Evolutionary conservation across 2,329 filamentous ascomycete genomes (phyloP).

Genomic region (Zasmidium angulare): DNA sequence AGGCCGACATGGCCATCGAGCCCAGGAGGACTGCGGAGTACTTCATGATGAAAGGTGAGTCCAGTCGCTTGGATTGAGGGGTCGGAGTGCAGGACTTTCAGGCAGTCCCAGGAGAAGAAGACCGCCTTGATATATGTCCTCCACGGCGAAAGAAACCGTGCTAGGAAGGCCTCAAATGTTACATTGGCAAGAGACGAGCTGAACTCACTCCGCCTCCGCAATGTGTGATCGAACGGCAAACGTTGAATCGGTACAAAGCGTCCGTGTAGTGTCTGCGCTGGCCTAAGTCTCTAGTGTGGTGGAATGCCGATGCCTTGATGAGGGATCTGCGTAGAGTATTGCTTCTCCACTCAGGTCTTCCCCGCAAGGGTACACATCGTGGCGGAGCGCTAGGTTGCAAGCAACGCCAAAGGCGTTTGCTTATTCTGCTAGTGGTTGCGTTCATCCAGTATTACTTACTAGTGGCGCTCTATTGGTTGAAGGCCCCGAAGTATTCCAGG

Average conservation of each 20-base stretch:
- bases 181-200: not conserved
- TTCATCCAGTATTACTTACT: not conserved
- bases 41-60: conserved; percentile 7
- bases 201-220: not conserved
- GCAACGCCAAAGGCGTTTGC: not conserved
- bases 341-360: not conserved
- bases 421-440: not conserved
- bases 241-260: not conserved
- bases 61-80: not conserved
- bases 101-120: not conserved
- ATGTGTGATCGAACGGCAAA: not conserved
- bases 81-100: not conserved
- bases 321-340: not conserved
- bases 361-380: not conserved
- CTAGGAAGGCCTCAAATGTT: not conserved
- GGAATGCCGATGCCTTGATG: not conserved
- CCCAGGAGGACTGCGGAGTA: conserved; percentile 9
- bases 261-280: not conserved
- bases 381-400: not conserved
- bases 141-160: not conserved
- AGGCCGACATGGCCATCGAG: conserved; percentile 9
- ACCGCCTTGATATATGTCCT: not conserved
- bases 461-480: not conserved
- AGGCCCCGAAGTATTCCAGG: not conserved
- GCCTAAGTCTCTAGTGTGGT: not conserved